phyloP scores from a whole-genome alignment of 1,284 basidiomycete genomes.

The Microbotryomycetes sp. region DNA sequence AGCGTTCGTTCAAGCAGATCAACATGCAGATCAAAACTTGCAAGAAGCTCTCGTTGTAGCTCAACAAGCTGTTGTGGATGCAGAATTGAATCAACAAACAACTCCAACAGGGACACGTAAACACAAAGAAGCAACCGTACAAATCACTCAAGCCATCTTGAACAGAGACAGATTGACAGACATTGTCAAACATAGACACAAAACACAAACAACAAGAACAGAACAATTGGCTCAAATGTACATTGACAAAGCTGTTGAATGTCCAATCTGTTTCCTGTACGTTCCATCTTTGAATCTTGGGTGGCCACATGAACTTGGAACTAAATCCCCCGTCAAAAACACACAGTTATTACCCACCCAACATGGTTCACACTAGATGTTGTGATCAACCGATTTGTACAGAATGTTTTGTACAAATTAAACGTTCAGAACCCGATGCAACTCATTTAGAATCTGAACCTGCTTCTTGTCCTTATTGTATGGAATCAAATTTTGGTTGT shows the following conservation, averaged over 20 bases:
- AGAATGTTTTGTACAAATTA: constrained; percentile 99
- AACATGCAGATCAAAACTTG: constrained; percentile 25
- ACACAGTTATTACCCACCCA: constrained; percentile 76
- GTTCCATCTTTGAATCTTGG: constrained; percentile 42
- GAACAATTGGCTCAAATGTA: constrained; percentile 53
- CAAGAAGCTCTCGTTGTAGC: constrained; percentile 23
- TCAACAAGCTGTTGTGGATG: constrained; percentile 20
- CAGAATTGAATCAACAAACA: constrained; percentile 21
- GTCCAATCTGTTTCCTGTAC: constrained; percentile 98
- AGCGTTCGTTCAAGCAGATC: constrained; percentile 42
- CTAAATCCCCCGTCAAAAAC: too few relatives aligned
- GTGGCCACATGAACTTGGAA: not conserved
- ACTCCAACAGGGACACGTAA: constrained; percentile 17
- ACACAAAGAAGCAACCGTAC: constrained; percentile 30
- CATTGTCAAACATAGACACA: constrained; percentile 25
- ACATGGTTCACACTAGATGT: constrained; percentile 93
- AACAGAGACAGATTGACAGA: constrained; percentile 32
- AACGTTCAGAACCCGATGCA: constrained; percentile 84
- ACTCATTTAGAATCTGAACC: constrained; percentile 85
- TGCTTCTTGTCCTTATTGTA: constrained; percentile 92
- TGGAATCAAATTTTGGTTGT: constrained; percentile 92
- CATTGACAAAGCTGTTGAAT: constrained; percentile 72
- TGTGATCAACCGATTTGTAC: constrained; percentile 98
- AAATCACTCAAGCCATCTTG: constrained; percentile 10
- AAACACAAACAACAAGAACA: constrained; percentile 19